phyloP scores from a whole-genome alignment of 208 protist species.

The Cochliopodium minus region DNA sequence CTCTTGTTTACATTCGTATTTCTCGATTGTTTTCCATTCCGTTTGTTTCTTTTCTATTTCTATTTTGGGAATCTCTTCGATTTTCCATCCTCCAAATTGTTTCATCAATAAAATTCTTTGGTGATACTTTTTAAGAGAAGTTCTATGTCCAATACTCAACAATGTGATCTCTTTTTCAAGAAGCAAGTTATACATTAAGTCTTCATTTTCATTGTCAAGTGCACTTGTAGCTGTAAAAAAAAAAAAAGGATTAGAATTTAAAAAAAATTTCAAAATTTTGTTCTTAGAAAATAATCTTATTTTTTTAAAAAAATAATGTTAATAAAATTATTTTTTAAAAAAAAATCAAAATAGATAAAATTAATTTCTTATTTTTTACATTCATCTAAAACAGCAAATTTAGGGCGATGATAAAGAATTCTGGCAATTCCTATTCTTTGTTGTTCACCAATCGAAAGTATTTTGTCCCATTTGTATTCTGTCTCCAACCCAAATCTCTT shows the following conservation, averaged over 20 bases:
- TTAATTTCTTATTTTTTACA: too few relatives aligned
- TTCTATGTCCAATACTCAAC: conserved; percentile 19
- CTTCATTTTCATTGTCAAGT: conserved; percentile 24
- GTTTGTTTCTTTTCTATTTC: too few relatives aligned
- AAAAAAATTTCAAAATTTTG: too few relatives aligned
- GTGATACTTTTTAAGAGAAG: conserved; percentile 17
- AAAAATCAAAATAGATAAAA: too few relatives aligned
- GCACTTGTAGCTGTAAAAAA: conserved; percentile 25
- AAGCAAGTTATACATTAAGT: conserved; percentile 24
- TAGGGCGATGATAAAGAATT: conserved; percentile 45
- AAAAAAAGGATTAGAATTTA: too few relatives aligned
- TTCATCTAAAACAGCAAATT: conserved; percentile 64
- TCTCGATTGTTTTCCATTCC: too few relatives aligned
- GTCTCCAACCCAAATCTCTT: too few relatives aligned
- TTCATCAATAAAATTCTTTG: conserved; percentile 45
- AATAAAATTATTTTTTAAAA: too few relatives aligned
- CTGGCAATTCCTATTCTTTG: conserved; percentile 59
- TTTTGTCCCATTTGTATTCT: conserved; percentile 45
- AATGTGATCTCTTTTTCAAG: conserved; percentile 34
- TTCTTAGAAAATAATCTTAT: too few relatives aligned
- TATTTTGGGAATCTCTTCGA: too few relatives aligned
- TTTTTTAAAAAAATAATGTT: too few relatives aligned
- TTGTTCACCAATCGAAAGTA: conserved; percentile 63
- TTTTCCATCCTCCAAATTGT: conserved; percentile 26
- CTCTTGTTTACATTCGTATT: too few relatives aligned